Conservation (phyloP, 768 basidiomycete species). For the Suillus fuscotomentosus region DNA sequence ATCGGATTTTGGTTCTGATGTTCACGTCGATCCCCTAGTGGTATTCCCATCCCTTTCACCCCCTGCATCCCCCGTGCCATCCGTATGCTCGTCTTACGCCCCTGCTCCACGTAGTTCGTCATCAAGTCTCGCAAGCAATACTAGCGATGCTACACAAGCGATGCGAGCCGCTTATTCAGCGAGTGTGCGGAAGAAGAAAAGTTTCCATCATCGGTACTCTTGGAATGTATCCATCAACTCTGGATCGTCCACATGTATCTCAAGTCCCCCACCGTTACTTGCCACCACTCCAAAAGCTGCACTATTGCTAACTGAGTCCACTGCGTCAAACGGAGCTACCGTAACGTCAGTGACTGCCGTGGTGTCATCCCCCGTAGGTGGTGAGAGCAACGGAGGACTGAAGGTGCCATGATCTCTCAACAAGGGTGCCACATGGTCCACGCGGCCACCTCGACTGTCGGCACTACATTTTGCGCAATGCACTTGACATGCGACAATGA, state of each 20-base stretch:
- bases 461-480: slow-evolving; percentile 1
- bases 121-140: slow-evolving; percentile 25
- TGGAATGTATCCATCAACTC: slow-evolving; percentile 28
- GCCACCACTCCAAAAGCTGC: slow-evolving; percentile 20
- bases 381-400: not conserved
- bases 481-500: not conserved
- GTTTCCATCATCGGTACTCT: slow-evolving; percentile 28
- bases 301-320: slow-evolving; percentile 3
- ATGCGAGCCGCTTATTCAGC: slow-evolving; percentile 33
- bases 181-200: slow-evolving; percentile 32
- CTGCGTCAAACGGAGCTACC: slow-evolving; percentile 6
- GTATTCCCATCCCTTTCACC: slow-evolving; percentile 20
- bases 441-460: not conserved
- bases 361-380: not conserved
- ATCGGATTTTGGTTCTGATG: slow-evolving; percentile 26
- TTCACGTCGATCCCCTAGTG: slow-evolving; percentile 8
- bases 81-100: slow-evolving; percentile 26
- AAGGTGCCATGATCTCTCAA: not conserved
- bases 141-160: slow-evolving; percentile 21
- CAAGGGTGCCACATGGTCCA: not conserved
- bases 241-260: slow-evolving; percentile 20
- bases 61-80: slow-evolving; percentile 28
- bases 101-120: slow-evolving; percentile 27
- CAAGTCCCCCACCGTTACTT: slow-evolving; percentile 3
- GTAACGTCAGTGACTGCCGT: slow-evolving; percentile 2